Base-by-base conservation (phyloP, 2,329 filamentous ascomycete species). In the Cladosporium sp. region DNA sequence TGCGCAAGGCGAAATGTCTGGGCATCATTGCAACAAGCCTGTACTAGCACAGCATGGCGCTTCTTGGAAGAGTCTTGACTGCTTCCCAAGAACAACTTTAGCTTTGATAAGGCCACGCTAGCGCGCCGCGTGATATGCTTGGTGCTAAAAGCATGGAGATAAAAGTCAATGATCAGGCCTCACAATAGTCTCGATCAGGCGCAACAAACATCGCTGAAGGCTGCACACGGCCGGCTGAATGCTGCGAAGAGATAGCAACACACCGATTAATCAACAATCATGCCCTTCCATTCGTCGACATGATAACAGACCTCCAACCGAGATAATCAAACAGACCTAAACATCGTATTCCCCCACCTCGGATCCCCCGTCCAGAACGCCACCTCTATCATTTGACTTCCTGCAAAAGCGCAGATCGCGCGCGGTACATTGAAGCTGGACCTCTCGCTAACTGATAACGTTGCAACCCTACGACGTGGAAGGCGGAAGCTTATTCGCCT, bases 401-500 rank as follows among this genome's bases (percentile, higher is more conserved):
- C 22, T 5, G 22, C 22, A 27, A 9, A 27, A 27, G 9, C 22
- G 22, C 22, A 27, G 22, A 27, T 27, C 22, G n/a, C 22, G 22
- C 22, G 22, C 9, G 22, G 22, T 27, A 27, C 22, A 27, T 27
- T 27, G 22, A 9, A 27, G 9, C 22, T 27, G 22, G 12, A 40
- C n/a, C 45, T 33, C 27, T 48, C 36, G 45, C 45, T 48, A 48
- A 33, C 18, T 40, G 36, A 40, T 40, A 48, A 33, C 45, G 35
- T 15, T 48, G 45, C 45, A 48, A 40, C 36, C 45, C 43, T 38
- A 40, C 36, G 45, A 33, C 32, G 7, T 36, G 18, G 27, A 35
- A 7, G 20, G 45, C 38, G 15, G 18, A 40, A 48, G 36, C 38
- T 48, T 32, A 48, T 48, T 40, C 36, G 45, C 33, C 33, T 48